Evolutionary conservation across 2,329 filamentous ascomycete species (phyloP).

Genomic region (Colletotrichum ledebouriae): DNA sequence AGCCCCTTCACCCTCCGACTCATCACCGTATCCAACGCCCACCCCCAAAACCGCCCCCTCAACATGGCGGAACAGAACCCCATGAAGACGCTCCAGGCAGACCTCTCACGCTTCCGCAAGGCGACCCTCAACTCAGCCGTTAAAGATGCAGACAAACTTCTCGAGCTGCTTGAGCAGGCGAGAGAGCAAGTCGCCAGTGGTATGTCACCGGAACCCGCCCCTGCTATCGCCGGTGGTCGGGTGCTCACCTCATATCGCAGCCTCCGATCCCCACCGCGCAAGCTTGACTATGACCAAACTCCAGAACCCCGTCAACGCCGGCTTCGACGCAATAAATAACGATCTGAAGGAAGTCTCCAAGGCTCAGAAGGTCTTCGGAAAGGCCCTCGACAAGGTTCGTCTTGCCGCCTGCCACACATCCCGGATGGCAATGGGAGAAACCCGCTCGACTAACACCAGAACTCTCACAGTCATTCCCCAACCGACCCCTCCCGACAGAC

Average conservation of each 20-base stretch:
- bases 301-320: constrained; percentile 85
- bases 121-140: constrained; percentile 78
- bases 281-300: constrained; percentile 84
- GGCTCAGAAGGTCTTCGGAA: constrained; percentile 85
- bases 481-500: constrained; percentile 78
- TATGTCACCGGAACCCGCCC: constrained; percentile 53
- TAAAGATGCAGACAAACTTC: constrained; percentile 84
- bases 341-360: constrained; percentile 87
- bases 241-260: constrained; percentile 45
- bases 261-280: constrained; percentile 76
- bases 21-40: constrained; percentile 10
- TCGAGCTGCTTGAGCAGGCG: constrained; percentile 80
- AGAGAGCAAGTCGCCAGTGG: constrained; percentile 80
- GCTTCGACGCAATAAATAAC: constrained; percentile 83
- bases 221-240: constrained; percentile 31
- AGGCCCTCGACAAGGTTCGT: constrained; percentile 83
- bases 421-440: too few relatives aligned
- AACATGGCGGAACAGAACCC: constrained; percentile 57
- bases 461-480: constrained; percentile 52
- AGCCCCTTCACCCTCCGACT: constrained; percentile 7
- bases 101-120: constrained; percentile 79
- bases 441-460: constrained; percentile 37
- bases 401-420: neutral
- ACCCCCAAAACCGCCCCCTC: constrained; percentile 10
- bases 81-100: constrained; percentile 73